phyloP scores from a whole-genome alignment of 495 filamentous ascomycete species.

The Pseudotulostoma volvatum region DNA sequence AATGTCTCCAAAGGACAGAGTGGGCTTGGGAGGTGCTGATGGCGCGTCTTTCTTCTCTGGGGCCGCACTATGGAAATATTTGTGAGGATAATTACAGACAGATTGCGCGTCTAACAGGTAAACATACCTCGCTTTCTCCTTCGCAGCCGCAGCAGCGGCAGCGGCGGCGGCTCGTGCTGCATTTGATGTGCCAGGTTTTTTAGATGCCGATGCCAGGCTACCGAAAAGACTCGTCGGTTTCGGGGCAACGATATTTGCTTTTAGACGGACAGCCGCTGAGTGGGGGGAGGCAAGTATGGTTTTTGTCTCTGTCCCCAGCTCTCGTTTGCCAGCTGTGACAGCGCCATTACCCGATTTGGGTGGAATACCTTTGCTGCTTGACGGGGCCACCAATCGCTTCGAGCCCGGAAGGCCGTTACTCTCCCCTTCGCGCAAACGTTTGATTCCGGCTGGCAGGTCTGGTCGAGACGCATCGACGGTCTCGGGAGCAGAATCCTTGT shows the following conservation, averaged over 20 bases:
- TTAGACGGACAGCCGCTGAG: conserved; percentile 22
- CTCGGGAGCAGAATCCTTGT: conserved; percentile 12
- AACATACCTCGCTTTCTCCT: conserved; percentile 24
- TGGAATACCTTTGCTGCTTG: conserved; percentile 13
- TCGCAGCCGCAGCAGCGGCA: conserved; percentile 18
- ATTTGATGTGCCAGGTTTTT: conserved; percentile 42
- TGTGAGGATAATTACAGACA: conserved; percentile 4
- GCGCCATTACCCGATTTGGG: conserved; percentile 15
- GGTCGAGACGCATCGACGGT: conserved; percentile 10
- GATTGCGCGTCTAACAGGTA: background rate
- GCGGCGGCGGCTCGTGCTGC: conserved; percentile 35
- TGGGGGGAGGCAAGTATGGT: conserved; percentile 15
- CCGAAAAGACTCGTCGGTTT: conserved; percentile 45
- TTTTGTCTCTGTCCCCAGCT: conserved; percentile 6
- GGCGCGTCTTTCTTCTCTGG: conserved; percentile 26
- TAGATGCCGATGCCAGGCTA: conserved; percentile 40
- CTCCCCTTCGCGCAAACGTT: conserved; percentile 31
- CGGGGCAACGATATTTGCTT: conserved; percentile 32
- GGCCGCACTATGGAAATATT: conserved; percentile 12
- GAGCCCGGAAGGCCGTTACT: conserved; percentile 19
- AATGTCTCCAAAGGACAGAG: conserved; percentile 38
- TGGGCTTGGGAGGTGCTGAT: conserved; percentile 23
- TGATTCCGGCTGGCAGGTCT: conserved; percentile 24
- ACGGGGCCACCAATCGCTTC: conserved; percentile 23
- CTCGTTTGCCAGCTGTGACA: conserved; percentile 6